Conservation (phyloP, 768 basidiomycete genomes). For the Rhizopogon vulgaris region DNA sequence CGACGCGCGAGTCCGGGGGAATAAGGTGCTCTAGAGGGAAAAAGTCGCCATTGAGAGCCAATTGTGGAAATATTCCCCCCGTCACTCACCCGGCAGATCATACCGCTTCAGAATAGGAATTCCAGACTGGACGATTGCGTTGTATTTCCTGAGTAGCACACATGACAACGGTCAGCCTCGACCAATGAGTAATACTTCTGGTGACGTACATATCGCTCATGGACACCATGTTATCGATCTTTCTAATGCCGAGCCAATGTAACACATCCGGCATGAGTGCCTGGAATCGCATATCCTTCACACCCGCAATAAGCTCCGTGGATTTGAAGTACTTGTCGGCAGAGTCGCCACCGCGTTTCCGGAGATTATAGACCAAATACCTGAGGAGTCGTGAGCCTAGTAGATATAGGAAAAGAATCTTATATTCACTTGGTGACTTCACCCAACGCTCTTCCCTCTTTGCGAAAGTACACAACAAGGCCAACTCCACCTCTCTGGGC, state of each 20-base stretch:
- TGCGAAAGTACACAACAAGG: slow-evolving; percentile 89
- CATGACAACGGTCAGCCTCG: neutral
- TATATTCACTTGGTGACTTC: slow-evolving; percentile 79
- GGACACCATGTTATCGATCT: slow-evolving; percentile 84
- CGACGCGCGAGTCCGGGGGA: slow-evolving; percentile 84
- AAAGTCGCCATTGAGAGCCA: neutral
- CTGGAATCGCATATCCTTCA: slow-evolving; percentile 94
- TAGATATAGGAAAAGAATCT: neutral
- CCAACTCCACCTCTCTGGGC: slow-evolving; percentile 87
- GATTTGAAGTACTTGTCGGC: slow-evolving; percentile 93
- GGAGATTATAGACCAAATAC: slow-evolving; percentile 93
- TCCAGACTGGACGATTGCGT: slow-evolving; percentile 86
- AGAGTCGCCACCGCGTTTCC: slow-evolving; percentile 90
- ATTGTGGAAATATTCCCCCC: neutral
- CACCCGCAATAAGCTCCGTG: slow-evolving; percentile 90
- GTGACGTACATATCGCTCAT: slow-evolving; percentile 76
- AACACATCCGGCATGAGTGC: slow-evolving; percentile 94
- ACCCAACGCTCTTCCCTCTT: slow-evolving; percentile 88
- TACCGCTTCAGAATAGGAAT: slow-evolving; percentile 79
- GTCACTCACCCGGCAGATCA: slow-evolving; percentile 69
- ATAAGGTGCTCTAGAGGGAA: slow-evolving; percentile 64
- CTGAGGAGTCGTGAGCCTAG: slow-evolving; percentile 27
- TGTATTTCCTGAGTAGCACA: slow-evolving; percentile 66
- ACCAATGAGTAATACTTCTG: neutral
- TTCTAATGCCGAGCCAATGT: slow-evolving; percentile 90